These are phyloP conservation scores for Pleomassaria siparia DNA, from an alignment of 2,329 filamentous ascomycete species.

Conservation along the genomic window DNA sequence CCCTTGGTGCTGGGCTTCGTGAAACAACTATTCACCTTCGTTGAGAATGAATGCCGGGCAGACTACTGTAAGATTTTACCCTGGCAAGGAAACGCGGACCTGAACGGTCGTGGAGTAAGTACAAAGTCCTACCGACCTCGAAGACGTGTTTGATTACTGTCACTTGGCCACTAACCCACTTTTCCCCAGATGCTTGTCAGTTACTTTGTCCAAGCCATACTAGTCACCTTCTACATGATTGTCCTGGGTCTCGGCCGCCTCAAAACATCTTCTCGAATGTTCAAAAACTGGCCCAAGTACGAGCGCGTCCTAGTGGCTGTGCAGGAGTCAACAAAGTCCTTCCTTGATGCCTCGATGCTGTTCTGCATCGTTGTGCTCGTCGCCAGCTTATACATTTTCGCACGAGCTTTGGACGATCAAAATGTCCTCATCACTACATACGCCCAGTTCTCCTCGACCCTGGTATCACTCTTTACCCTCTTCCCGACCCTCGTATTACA, in stretches of 20 bases:
- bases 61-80: slow-evolving; percentile 5
- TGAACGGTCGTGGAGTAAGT: slow-evolving; percentile 11
- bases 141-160: too few relatives aligned
- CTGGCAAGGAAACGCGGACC: slow-evolving; percentile 9
- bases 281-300: slow-evolving; percentile 1
- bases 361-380: slow-evolving; percentile 7
- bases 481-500: slow-evolving; percentile 8
- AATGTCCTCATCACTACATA: background rate
- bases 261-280: background rate
- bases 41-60: background rate
- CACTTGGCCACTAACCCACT: too few relatives aligned
- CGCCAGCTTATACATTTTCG: slow-evolving; percentile 1
- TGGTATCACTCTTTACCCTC: slow-evolving; percentile 6
- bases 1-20: background rate
- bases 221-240: slow-evolving; percentile 5
- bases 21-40: background rate
- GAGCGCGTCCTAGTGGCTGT: slow-evolving; percentile 1
- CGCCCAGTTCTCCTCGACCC: background rate
- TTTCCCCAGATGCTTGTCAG: slow-evolving; percentile 10
- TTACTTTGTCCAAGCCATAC: slow-evolving; percentile 5
- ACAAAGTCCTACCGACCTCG: too few relatives aligned
- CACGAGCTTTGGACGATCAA: background rate
- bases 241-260: background rate
- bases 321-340: slow-evolving; percentile 4
- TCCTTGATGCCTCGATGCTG: slow-evolving; percentile 9